Base-by-base conservation (phyloP, 495 filamentous ascomycete species). In the Cercophora newfieldiana region DNA sequence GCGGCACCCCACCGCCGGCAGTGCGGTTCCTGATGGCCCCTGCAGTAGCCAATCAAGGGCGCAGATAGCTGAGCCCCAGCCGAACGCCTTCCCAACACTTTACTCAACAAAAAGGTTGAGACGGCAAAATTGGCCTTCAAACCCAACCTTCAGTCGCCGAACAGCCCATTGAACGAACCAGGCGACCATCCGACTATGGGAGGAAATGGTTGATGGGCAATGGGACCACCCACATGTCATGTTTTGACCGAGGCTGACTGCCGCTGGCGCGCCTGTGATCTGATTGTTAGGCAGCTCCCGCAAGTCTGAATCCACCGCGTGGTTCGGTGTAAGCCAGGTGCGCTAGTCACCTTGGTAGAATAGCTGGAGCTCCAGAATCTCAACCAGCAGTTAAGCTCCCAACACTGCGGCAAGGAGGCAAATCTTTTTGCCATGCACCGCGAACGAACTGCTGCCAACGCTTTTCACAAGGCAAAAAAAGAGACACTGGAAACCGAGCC, bases 101-200 rank as follows among this genome's bases (percentile, higher is more conserved):
- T 76, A 64, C 74, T 76, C 74, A 76, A 76, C 74, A 76, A 73
- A 74, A 74, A 66, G 49, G 51, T 61, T 69, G 26, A 22, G 51
- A 65, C 64, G 68, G 66, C 60, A 66, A 72, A 72, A 63, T 65
- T 64, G 66, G 51, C 37, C 63, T 30, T 57, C 14, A 58, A 59
- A 57, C 31, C 22, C 61, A 25, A 31, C 60, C 31, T 28, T 25
- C 53, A 47, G 29, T 31, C 53, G 59, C 44, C 62, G 54, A 44
- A 48, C 10, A 33, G 19, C 59, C 59, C 22, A 21, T 25, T 24
- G 29, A 61, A 29, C 59, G 24, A 28, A 22, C 22, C 21, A 28
- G 26, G 26, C 26, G 24, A 18, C 50, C 56, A 25, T 5, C 37
- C 12, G 18, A 28, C 48, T 49, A 10, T 25, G 57, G 61, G 64